Percentiles rank a stretch among this genome's conserved stretches.
Conservation (phyloP, 2,329 filamentous ascomycete species). For the Podosphaera xanthii region DNA sequence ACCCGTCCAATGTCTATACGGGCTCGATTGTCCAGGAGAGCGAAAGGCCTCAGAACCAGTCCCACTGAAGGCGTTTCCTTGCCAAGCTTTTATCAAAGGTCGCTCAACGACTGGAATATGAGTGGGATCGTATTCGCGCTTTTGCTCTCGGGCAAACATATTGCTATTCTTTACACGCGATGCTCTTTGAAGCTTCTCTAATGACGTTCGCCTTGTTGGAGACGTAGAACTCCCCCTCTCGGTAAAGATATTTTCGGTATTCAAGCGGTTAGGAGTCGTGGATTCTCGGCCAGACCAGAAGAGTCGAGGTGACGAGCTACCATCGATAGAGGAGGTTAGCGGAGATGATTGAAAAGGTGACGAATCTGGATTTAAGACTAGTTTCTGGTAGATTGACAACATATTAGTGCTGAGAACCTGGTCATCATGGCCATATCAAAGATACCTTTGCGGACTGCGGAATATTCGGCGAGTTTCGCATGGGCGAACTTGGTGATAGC, state of each 20-base stretch:
- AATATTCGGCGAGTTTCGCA: slow-evolving; percentile 84
- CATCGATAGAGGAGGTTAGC: slow-evolving; percentile 26
- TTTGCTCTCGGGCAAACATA: slow-evolving; percentile 83
- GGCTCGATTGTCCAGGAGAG: slow-evolving; percentile 23
- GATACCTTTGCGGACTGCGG: slow-evolving; percentile 49
- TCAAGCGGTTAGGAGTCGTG: slow-evolving; percentile 40
- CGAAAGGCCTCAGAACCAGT: slow-evolving; percentile 29
- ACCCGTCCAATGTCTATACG: slow-evolving; percentile 23
- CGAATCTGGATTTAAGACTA: slow-evolving; percentile 45
- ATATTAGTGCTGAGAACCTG: slow-evolving; percentile 10
- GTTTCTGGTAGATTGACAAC: slow-evolving; percentile 29
- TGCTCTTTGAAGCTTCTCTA: slow-evolving; percentile 84
- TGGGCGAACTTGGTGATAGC: slow-evolving; percentile 63
- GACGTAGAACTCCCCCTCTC: slow-evolving; percentile 35
- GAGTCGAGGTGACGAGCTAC: slow-evolving; percentile 50
- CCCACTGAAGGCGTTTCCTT: slow-evolving; percentile 46
- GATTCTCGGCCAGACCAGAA: slow-evolving; percentile 71
- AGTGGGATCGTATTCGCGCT: slow-evolving; percentile 76
- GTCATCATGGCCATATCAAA: slow-evolving; percentile 2
- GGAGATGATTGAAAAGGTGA: slow-evolving; percentile 76
- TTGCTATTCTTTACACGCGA: slow-evolving; percentile 96
- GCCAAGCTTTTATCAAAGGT: slow-evolving; percentile 50
- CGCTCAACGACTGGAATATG: slow-evolving; percentile 58
- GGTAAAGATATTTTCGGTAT: slow-evolving; percentile 43
- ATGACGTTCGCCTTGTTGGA: slow-evolving; percentile 63